Percentiles rank a stretch among this genome's conserved stretches.
Conservation (phyloP, 2,329 filamentous ascomycete genomes). For the Fusarium miscanthi region DNA sequence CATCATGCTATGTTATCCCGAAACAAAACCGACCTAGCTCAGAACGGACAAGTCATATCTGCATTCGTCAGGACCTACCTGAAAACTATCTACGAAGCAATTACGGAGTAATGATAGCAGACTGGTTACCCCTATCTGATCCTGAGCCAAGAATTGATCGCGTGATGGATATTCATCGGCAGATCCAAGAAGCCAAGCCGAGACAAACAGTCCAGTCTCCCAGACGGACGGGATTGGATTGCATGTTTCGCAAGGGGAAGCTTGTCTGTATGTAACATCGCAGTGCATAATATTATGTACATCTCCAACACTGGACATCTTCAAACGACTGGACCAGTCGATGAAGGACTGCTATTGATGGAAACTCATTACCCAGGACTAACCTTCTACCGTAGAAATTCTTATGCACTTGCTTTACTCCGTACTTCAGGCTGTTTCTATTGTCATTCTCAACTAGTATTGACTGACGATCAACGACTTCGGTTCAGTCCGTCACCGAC, state of each 20-base stretch:
- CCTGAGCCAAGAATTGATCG: constrained; percentile 8
- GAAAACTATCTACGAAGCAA: constrained; percentile 9
- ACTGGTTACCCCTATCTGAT: constrained; percentile 20
- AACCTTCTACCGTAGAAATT: not conserved
- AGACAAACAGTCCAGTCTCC: not conserved
- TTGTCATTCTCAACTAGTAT: not conserved
- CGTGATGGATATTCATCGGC: constrained; percentile 20
- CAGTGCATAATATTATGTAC: not conserved
- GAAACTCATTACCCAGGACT: constrained; percentile 3
- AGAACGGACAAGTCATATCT: not conserved
- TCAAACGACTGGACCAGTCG: constrained; percentile 1
- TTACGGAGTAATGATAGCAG: constrained; percentile 2
- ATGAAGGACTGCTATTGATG: constrained; percentile 10
- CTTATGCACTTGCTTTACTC: not conserved
- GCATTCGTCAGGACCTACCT: not conserved
- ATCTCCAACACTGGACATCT: not conserved
- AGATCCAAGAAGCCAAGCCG: constrained; percentile 24
- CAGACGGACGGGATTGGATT: constrained; percentile 19
- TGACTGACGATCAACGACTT: not conserved
- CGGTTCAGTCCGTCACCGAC: constrained; percentile 8
- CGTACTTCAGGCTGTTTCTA: not conserved
- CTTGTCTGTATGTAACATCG: constrained; percentile 15
- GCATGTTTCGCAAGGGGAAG: constrained; percentile 9
- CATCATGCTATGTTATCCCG: constrained; percentile 6
- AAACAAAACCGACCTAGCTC: constrained; percentile 3